Base-by-base conservation (phyloP, 345 rosid species). In the Arabis alpina region DNA sequence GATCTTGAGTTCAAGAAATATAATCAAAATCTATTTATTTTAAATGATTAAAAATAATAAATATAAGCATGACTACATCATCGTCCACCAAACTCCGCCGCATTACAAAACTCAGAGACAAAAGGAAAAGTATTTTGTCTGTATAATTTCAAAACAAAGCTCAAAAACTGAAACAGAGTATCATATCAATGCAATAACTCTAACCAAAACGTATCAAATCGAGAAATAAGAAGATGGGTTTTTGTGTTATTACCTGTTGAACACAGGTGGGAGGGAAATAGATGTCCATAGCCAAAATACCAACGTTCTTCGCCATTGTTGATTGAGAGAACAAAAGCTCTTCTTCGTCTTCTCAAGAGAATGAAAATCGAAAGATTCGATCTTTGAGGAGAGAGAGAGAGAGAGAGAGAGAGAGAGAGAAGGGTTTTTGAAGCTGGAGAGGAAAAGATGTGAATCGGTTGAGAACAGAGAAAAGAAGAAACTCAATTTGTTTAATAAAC, bases 261-360 rank as follows among this genome's bases (percentile, higher is more conserved):
- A 95, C 85, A 75, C 86, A 95, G 73, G 92, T 85, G 10, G 96
- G 97, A 80, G 99, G 99, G 82, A 95, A 95, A 77, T 95, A 95
- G 79, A 95, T 90, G 49, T 95, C 98, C 83, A 92, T 65, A 67
- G 99, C 97, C 49, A 95, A 81, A 74, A 95, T 86, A 63, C 99
- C 99, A 30, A 95, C 99, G 86, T 95, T 92, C 90, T 87, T 87
- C 60, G 94, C 87, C 99, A 95, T 95, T 80, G 64, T 36, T 1
- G 2, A 30, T 53, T 37, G 52, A 6, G 52, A 6, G 4, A 44
- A 51, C 28, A 6, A 39, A 36, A 61, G 3, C 40, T 4, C 50
- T 57, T 34, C 8, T 25, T 36, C 34, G 23, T 19, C 1, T 28
- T 5, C 32, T 23, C 2, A 34, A 23, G 55, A 43, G 28, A 69